Evolutionary conservation across 495 filamentous ascomycete genomes (phyloP).

Genomic region (Aspergillus sclerotiicarbonarius): DNA sequence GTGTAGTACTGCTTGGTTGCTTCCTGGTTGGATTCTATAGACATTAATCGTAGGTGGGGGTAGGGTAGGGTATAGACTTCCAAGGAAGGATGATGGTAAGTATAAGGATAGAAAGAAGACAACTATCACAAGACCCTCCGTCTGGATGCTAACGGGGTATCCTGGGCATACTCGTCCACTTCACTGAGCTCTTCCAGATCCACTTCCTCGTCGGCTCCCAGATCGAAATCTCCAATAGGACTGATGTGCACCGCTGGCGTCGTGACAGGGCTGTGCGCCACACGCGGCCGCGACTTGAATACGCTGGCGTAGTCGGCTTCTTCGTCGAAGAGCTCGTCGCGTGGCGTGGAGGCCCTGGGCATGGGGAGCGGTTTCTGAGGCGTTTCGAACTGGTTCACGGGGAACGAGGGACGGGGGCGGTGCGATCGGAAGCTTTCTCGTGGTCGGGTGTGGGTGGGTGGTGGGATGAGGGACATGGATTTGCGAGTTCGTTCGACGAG

Average conservation of each 20-base stretch:
- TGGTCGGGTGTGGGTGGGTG: constrained; percentile 21
- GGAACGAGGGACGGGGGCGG: constrained; percentile 52
- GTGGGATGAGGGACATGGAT: constrained; percentile 65
- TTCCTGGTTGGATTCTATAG: too few relatives aligned
- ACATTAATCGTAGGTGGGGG: too few relatives aligned
- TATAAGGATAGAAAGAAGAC: constrained; percentile 1
- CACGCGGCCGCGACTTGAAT: constrained; percentile 79
- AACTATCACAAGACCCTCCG: constrained; percentile 3
- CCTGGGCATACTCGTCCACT: not conserved
- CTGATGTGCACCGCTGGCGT: constrained; percentile 53
- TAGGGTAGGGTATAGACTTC: too few relatives aligned
- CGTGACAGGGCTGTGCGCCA: constrained; percentile 70
- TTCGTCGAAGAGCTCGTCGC: constrained; percentile 60
- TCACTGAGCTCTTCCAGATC: constrained; percentile 9
- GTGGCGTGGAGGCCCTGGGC: constrained; percentile 46
- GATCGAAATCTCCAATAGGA: constrained; percentile 32
- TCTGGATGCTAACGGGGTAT: constrained; percentile 15
- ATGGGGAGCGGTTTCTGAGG: constrained; percentile 35
- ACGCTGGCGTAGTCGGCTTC: constrained; percentile 78
- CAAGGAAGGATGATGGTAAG: too few relatives aligned
- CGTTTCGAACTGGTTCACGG: constrained; percentile 62
- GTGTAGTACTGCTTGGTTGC: too few relatives aligned
- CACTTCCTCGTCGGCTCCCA: constrained; percentile 14
- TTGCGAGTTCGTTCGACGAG: constrained; percentile 76
- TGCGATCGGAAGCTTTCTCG: constrained; percentile 28